Percentiles rank a stretch among this genome's conserved stretches.
Evolutionary conservation across 73 alveolate genomes (phyloP).

Genomic region (Breviolum minutum): DNA sequence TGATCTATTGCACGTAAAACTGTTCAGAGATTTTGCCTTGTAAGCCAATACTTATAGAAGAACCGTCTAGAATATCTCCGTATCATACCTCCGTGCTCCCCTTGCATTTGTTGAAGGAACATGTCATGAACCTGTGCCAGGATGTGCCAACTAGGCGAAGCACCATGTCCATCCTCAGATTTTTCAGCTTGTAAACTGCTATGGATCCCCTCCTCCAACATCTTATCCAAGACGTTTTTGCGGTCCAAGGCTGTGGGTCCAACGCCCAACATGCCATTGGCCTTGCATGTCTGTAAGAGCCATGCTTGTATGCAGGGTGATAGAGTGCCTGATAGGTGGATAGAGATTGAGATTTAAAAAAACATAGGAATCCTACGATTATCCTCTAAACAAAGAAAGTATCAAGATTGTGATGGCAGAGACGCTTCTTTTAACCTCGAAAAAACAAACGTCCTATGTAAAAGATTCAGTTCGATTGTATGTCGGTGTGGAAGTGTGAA

Average conservation of each 20-base stretch:
- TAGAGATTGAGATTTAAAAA: too few relatives aligned
- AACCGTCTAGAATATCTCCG: neutral
- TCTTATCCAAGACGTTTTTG: conserved; percentile 7
- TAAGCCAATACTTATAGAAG: neutral
- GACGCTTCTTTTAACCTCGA: too few relatives aligned
- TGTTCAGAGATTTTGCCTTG: neutral
- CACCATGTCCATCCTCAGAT: neutral
- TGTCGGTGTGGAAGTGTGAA: too few relatives aligned
- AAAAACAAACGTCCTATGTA: too few relatives aligned
- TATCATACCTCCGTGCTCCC: neutral
- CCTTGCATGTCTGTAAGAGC: neutral
- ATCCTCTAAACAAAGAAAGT: too few relatives aligned
- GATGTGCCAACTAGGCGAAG: too few relatives aligned
- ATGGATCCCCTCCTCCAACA: conserved; percentile 22
- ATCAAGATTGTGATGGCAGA: too few relatives aligned
- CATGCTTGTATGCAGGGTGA: too few relatives aligned
- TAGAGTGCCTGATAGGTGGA: too few relatives aligned
- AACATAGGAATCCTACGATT: too few relatives aligned
- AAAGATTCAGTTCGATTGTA: too few relatives aligned
- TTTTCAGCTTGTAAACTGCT: neutral
- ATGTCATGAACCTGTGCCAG: too few relatives aligned
- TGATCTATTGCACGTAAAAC: neutral
- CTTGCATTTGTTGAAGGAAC: neutral
- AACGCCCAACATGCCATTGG: conserved; percentile 80
- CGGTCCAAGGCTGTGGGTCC: conserved; percentile 41